phyloP scores from a whole-genome alignment of 139 green algal species.

The Chlamydomonas schloesseri region DNA sequence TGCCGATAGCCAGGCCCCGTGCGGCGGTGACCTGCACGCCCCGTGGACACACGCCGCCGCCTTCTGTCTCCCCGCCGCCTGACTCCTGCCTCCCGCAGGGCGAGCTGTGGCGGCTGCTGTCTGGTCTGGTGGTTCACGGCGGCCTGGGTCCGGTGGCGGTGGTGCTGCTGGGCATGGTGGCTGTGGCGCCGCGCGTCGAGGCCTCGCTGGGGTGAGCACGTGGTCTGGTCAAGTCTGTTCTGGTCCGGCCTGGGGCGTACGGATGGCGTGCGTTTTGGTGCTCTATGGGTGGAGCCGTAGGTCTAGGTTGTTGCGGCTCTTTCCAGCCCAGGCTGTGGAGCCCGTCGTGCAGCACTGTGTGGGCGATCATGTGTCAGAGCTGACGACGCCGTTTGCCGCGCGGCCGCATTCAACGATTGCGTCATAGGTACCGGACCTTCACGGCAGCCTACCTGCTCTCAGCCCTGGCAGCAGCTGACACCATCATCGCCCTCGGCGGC shows the following conservation, averaged over 20 bases:
- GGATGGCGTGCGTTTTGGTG: too few relatives aligned
- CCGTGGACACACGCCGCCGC: too few relatives aligned
- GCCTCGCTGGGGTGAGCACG: conserved; percentile 27
- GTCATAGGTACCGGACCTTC: conserved; percentile 27
- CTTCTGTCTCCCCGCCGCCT: too few relatives aligned
- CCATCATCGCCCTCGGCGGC: not conserved
- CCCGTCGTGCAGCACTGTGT: too few relatives aligned
- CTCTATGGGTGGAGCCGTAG: not conserved
- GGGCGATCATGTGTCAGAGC: too few relatives aligned
- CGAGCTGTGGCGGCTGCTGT: conserved; percentile 39
- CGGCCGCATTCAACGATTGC: too few relatives aligned
- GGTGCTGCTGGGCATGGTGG: conserved; percentile 14
- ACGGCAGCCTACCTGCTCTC: not conserved
- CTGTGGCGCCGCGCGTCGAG: conserved; percentile 40
- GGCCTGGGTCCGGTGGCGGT: conserved; percentile 9
- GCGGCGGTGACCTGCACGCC: too few relatives aligned
- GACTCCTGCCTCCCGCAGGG: not conserved
- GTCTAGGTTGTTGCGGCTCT: too few relatives aligned
- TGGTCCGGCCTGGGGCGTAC: not conserved
- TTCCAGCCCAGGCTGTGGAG: too few relatives aligned
- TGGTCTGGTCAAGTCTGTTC: too few relatives aligned
- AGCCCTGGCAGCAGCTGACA: conserved; percentile 1
- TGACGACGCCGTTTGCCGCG: too few relatives aligned
- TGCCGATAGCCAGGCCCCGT: too few relatives aligned
- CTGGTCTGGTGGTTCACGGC: not conserved